Base-by-base conservation (phyloP, 164 flowering plant species). In the Berberis thunbergii region DNA sequence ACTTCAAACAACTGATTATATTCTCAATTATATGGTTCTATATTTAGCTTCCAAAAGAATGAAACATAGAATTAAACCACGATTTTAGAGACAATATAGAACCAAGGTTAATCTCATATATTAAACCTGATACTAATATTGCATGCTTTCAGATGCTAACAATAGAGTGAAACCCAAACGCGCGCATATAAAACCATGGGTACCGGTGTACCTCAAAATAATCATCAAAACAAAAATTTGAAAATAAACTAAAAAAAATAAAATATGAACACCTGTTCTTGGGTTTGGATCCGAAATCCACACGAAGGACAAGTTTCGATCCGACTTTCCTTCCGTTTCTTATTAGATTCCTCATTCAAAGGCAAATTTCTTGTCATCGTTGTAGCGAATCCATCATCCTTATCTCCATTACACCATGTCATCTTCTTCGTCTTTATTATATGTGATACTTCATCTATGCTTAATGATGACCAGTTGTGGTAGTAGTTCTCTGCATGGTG, bases 261-360 rank as follows among this genome's bases (percentile, higher is more conserved):
- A n/a, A 40, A 5, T 9, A 41, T 55, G 54, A 41, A 42, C 43
- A 57, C 88, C 83, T 83, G 80, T 52, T 76, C 83, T 68, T 82
- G 84, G 54, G 62, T 38, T 53, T 79, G 67, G 45, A 83, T 77
- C 39, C 52, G 73, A 52, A 77, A 81, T 43, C 86, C 86, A 67
- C 91, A 86, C 0, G 88, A 79, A 56, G 88, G 86, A 71, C 91
- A 86, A 3, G 72, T 66, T 41, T 67, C 64, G 54, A 58, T 75
- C 1, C 50, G 66, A 50, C 59, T 41, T 11, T 63, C 64, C 1
- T 64, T 42, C 3, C 39, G 44, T 63, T 64, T 57, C 6, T 43
- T 59, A 54, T 38, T 62, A 3, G 54, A 50, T 7, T 57, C 54
- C 64, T 10, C 40, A 6, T 38, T 69, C 1, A 62, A 46, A 0